Evolutionary conservation across 352 stramenopile species (phyloP).

Genomic region (Thraustochytrium striatum): DNA sequence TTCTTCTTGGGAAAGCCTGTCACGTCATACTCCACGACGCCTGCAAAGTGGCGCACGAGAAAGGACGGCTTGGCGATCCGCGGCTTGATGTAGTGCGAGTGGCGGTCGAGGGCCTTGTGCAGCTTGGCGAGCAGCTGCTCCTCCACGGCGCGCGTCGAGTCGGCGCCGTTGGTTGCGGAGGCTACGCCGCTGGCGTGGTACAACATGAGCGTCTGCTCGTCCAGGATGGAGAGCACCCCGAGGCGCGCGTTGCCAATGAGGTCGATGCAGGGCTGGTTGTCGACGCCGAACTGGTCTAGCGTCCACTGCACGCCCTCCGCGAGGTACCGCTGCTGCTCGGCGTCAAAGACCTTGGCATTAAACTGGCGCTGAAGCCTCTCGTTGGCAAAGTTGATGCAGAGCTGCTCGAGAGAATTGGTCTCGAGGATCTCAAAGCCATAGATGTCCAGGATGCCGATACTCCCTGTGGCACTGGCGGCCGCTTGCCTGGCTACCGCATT

Average conservation of each 20-base stretch:
- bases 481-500: slow-evolving; percentile 14
- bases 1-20: slow-evolving; percentile 94
- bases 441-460: slow-evolving; percentile 93
- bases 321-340: slow-evolving; percentile 94
- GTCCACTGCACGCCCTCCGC: slow-evolving; percentile 88
- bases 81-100: slow-evolving; percentile 78
- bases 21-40: slow-evolving; percentile 86
- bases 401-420: slow-evolving; percentile 85
- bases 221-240: slow-evolving; percentile 71
- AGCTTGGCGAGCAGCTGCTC: slow-evolving; percentile 84
- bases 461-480: slow-evolving; percentile 50
- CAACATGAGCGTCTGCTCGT: slow-evolving; percentile 81
- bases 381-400: slow-evolving; percentile 93
- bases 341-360: slow-evolving; percentile 93
- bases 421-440: slow-evolving; percentile 93
- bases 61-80: slow-evolving; percentile 59
- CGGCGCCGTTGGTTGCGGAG: not conserved
- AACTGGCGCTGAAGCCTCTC: slow-evolving; percentile 84
- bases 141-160: slow-evolving; percentile 64
- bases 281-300: slow-evolving; percentile 64
- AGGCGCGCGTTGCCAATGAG: slow-evolving; percentile 77
- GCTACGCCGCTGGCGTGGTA: slow-evolving; percentile 51
- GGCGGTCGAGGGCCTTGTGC: slow-evolving; percentile 74
- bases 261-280: slow-evolving; percentile 72
- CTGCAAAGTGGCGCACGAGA: slow-evolving; percentile 84